These are phyloP conservation scores for Penicillium oxalicum DNA, from an alignment of 2,329 filamentous ascomycete species.

Conservation along the genomic window DNA sequence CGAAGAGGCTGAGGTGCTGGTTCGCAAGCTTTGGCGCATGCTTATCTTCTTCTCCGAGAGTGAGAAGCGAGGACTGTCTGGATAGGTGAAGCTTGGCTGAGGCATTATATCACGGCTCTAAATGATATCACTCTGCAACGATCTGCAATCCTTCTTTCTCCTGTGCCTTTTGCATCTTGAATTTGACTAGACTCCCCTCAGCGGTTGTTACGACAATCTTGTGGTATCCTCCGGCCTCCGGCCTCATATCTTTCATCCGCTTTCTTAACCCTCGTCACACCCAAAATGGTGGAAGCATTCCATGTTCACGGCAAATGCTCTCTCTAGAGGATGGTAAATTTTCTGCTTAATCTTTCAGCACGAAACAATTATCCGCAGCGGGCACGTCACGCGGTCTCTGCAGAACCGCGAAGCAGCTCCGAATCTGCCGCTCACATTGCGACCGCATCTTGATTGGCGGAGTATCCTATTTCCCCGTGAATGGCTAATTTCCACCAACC, in stretches of 20 bases:
- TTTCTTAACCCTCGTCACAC: neutral
- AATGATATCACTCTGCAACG: neutral
- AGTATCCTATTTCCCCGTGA: conserved; percentile 14
- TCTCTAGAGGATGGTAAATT: too few species aligned
- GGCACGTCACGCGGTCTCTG: conserved; percentile 1
- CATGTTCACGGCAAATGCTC: too few species aligned
- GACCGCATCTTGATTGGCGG: conserved; percentile 18
- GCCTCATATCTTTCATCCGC: neutral
- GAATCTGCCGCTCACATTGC: neutral
- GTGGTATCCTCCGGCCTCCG: too few species aligned
- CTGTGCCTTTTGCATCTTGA: too few species aligned
- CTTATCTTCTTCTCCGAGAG: conserved; percentile 95
- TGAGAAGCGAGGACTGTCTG: conserved; percentile 79
- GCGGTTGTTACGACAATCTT: too few species aligned
- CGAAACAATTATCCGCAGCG: neutral
- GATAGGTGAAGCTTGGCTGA: conserved; percentile 37
- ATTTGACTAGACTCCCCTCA: too few species aligned
- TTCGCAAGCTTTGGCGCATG: conserved; percentile 98
- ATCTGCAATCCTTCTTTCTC: too few species aligned
- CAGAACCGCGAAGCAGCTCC: conserved; percentile 18
- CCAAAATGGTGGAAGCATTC: too few species aligned
- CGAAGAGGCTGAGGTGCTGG: conserved; percentile 87
- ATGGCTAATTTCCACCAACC: conserved; percentile 21
- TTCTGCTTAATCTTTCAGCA: too few species aligned
- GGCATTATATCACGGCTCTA: neutral